Evolutionary conservation across 2,329 filamentous ascomycete species (phyloP).

Genomic region (Alternaria sp.): DNA sequence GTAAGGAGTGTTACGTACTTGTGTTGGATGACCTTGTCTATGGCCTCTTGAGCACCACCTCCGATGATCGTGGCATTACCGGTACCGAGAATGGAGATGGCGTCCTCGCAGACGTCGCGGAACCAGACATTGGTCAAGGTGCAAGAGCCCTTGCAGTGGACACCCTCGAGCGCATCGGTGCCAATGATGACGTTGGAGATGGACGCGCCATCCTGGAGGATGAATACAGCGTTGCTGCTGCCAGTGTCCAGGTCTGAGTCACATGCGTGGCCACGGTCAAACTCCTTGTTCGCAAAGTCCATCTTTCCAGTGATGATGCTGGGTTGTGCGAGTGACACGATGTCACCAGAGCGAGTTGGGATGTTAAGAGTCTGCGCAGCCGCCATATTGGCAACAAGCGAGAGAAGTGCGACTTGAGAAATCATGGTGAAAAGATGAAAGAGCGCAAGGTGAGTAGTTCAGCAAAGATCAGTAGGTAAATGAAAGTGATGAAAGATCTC

Average conservation of each 20-base stretch:
- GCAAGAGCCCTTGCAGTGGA: slow-evolving; percentile 61
- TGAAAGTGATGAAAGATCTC: slow-evolving; percentile 2
- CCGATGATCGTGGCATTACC: slow-evolving; percentile 49
- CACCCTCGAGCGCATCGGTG: slow-evolving; percentile 59
- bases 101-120: slow-evolving; percentile 47
- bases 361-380: slow-evolving; percentile 47
- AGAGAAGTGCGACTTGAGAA: slow-evolving; percentile 29
- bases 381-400: slow-evolving; percentile 36
- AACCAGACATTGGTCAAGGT: slow-evolving; percentile 51
- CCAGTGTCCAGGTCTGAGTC: slow-evolving; percentile 37
- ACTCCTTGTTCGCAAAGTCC: slow-evolving; percentile 35
- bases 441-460: background rate
- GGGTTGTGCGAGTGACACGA: slow-evolving; percentile 40
- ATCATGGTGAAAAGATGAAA: slow-evolving; percentile 26
- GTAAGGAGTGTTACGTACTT: slow-evolving; percentile 38
- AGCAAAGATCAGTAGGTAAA: background rate
- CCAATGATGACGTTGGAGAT: slow-evolving; percentile 65
- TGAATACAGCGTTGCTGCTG: slow-evolving; percentile 58
- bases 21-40: slow-evolving; percentile 51
- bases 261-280: slow-evolving; percentile 33
- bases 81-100: slow-evolving; percentile 39
- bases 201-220: slow-evolving; percentile 59
- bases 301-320: slow-evolving; percentile 33
- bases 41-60: slow-evolving; percentile 45
- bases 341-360: slow-evolving; percentile 40